Evolutionary conservation across 2,329 filamentous ascomycete species (phyloP).

Genomic region (Clonostachys rosea): DNA sequence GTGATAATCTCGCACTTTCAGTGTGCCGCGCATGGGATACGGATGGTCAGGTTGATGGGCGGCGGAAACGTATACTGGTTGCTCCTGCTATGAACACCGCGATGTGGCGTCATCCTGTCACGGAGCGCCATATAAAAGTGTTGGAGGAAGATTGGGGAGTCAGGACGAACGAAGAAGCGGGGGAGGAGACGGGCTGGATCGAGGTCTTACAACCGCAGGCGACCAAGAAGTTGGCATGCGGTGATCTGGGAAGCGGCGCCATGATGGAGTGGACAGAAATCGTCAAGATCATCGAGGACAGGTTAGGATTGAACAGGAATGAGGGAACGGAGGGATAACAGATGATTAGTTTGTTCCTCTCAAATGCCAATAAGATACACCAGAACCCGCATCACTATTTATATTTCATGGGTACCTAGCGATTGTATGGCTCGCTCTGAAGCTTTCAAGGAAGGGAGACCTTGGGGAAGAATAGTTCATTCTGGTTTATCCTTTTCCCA

Average conservation of each 20-base stretch:
- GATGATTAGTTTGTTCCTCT: too few relatives aligned
- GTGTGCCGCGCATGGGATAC: slow-evolving; percentile 83
- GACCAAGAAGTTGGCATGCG: slow-evolving; percentile 77
- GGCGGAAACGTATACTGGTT: slow-evolving; percentile 65
- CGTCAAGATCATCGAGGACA: slow-evolving; percentile 57
- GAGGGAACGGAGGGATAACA: too few relatives aligned
- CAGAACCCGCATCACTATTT: too few relatives aligned
- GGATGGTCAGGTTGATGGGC: too few relatives aligned
- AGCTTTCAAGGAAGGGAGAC: too few relatives aligned
- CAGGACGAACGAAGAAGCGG: too few relatives aligned
- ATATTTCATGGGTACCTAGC: too few relatives aligned
- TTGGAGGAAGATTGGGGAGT: slow-evolving; percentile 72
- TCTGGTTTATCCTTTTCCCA: too few relatives aligned
- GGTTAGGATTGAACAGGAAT: slow-evolving; percentile 20
- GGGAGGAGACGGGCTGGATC: slow-evolving; percentile 29
- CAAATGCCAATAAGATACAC: too few relatives aligned
- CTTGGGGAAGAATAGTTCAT: too few relatives aligned
- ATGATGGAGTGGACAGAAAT: slow-evolving; percentile 82
- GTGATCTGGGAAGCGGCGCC: slow-evolving; percentile 75
- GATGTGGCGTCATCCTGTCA: slow-evolving; percentile 88
- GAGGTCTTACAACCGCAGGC: slow-evolving; percentile 50
- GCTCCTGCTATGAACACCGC: slow-evolving; percentile 84
- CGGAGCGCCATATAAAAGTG: slow-evolving; percentile 63
- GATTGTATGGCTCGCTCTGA: too few relatives aligned
- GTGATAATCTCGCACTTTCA: slow-evolving; percentile 69